Percentiles rank a stretch among this genome's conserved stretches.
Evolutionary conservation across 331 rosid species (phyloP).

Genomic region (Spiraea crenata): DNA sequence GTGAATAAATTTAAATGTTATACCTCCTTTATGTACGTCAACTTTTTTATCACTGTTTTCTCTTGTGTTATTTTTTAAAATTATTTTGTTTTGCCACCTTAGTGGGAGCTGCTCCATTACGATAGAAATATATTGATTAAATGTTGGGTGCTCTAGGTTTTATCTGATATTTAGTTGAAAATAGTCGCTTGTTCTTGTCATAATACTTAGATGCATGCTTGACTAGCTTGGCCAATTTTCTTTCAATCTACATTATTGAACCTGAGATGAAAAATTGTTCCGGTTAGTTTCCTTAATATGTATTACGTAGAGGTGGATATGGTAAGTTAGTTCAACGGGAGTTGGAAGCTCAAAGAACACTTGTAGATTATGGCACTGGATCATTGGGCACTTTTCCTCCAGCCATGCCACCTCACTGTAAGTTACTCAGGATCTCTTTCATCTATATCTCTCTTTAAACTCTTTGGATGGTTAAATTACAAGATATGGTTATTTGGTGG

Average conservation of each 20-base stretch:
- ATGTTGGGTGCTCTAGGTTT: not conserved
- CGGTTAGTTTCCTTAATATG: slow-evolving; percentile 55
- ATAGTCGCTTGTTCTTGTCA: too few species aligned
- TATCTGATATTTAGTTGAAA: not conserved
- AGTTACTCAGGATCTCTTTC: slow-evolving; percentile 36
- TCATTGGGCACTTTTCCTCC: slow-evolving; percentile 84
- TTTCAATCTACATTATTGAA: not conserved
- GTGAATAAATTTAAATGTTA: not conserved
- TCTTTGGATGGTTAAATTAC: slow-evolving; percentile 2
- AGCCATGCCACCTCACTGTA: slow-evolving; percentile 66
- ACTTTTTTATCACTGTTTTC: not conserved
- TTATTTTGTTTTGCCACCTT: not conserved
- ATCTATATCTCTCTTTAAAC: slow-evolving; percentile 20
- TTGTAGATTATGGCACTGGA: slow-evolving; percentile 94
- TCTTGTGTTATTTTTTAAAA: not conserved
- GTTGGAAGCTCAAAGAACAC: slow-evolving; percentile 95
- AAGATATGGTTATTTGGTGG: not conserved
- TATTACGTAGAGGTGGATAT: slow-evolving; percentile 89
- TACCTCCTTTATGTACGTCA: not conserved
- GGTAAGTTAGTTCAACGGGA: slow-evolving; percentile 90
- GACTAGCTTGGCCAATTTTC: not conserved
- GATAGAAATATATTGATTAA: not conserved
- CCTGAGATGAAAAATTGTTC: slow-evolving; percentile 6
- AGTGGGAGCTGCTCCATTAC: not conserved
- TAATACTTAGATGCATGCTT: too few species aligned